Base-by-base conservation (phyloP, 768 basidiomycete genomes). In the Leccinum fibrillosum region DNA sequence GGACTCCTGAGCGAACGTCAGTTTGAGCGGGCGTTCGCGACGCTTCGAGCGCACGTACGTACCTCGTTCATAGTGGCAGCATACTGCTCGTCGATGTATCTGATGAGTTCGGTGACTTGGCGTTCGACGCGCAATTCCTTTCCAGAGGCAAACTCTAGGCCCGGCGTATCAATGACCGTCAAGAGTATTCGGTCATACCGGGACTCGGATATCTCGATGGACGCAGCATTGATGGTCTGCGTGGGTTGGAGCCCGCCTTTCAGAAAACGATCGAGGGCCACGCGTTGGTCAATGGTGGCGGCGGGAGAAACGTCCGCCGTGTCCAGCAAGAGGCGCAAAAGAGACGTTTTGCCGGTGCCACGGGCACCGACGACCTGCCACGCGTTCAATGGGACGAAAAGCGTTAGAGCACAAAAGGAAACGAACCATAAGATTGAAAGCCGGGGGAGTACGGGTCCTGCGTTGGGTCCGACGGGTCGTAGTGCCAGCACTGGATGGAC, bases 51-150 rank as follows among this genome's bases (percentile, higher is more conserved):
- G 12, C 10, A 62, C 68, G 6, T 8, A 44, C 42, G 42, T 59
- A 90, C 92, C 78, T 94, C 92, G 67, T 80, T 89, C 86, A 94
- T 86, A 1, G 92, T 92, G 64, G 93, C 90, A 12, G 88, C 88
- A 69, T 86, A 94, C 66, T 89, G 89, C 4, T 82, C 76, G 62
- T 94, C 92, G 7, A 94, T 74, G 62, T 92, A 90, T 70, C 85
- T 90, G 66, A 93, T 80, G 34, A 94, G 75, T 11, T 73, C 65
- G 35, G 84, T 86, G 17, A 94, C 88, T 70, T 91, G 89, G 55
- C 88, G 81, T 66, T 94, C 92, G 54, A 94, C 79, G 70, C 80
- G 84, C 59, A 94, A 74, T 72, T 92, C 91, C 61, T 79, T 82
- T 35, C 90, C 87, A 52, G 83, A 79, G 45, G 78, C 65, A 69